Percentiles rank a stretch among this genome's conserved stretches.
Conservation (phyloP, 176 grass and related monocot species). For the Leersia perrieri region DNA sequence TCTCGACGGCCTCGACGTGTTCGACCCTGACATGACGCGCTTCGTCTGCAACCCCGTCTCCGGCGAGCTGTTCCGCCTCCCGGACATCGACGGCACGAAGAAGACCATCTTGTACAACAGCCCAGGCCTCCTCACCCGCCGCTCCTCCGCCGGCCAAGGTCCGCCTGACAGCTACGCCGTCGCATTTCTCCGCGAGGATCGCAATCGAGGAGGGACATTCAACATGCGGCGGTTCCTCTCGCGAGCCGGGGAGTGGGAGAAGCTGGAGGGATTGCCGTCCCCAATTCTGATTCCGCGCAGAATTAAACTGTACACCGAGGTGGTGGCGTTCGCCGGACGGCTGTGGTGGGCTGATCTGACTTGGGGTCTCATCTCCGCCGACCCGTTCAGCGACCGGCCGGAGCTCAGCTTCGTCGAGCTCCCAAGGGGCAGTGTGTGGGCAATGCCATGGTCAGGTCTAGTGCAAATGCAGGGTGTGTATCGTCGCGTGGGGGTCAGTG, state of each 20-base stretch:
- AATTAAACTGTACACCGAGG: not conserved
- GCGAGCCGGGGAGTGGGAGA: slow-evolving; percentile 9
- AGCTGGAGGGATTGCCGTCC: slow-evolving; percentile 1
- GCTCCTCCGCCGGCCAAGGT: not conserved
- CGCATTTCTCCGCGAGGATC: too few species aligned
- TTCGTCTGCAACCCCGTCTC: slow-evolving; percentile 28
- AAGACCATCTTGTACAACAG: not conserved
- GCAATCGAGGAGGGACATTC: not conserved
- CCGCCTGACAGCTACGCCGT: too few species aligned
- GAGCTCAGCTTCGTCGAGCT: slow-evolving; percentile 11
- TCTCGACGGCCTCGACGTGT: not conserved
- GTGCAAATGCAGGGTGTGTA: not conserved
- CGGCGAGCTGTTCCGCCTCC: slow-evolving; percentile 32
- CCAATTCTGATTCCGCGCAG: not conserved
- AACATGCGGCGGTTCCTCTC: slow-evolving; percentile 18
- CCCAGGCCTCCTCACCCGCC: not conserved
- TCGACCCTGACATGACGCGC: not conserved
- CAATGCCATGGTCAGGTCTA: too few species aligned
- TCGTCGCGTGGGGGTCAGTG: too few species aligned
- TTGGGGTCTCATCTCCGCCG: too few species aligned
- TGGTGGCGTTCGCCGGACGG: not conserved
- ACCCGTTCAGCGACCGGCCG: not conserved
- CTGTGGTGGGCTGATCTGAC: too few species aligned
- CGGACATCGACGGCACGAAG: slow-evolving; percentile 12
- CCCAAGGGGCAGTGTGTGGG: not conserved